Evolutionary conservation across 768 basidiomycete species (phyloP), one percentile per base, ranked within the genome.

Genomic region (Tephrocybe sp.): DNA sequence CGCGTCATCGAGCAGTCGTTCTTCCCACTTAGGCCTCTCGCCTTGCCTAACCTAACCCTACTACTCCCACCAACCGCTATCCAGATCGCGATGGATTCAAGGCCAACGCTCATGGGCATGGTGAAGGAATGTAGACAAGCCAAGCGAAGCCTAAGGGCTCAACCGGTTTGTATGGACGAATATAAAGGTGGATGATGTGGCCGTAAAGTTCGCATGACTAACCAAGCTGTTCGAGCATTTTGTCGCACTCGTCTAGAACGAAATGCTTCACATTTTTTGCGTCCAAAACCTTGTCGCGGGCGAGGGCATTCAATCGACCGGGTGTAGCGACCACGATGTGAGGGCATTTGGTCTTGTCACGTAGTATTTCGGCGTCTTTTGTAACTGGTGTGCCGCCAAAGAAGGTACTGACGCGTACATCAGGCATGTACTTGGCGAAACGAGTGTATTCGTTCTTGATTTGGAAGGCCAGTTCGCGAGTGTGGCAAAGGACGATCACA

Each of bases 201-300:
- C 81, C 80, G 80, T 78, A 86, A 87, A 83, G 77, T 52, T 77
- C 80, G 85, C 79, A 85, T 72, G 83, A 99, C 97, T 98, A 92
- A 99, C 97, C 97, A 77, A 99, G 94, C 84, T 94, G 90, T 83
- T 99, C 97, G 69, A 99, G 89, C 93, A 99, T 98, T 84, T 99
- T 99, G 82, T 99, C 97, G 82, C 97, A 99, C 78, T 99, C 97
- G 82, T 99, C 97, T 70, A 99, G 78, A 51, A 97, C 94, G 73
- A 99, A 99, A 78, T 98, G 96, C 76, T 98, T 98, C 71, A 98
- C 93, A 65, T 91, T 86, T 73, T 90, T 90, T 58, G 91, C 90
- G 66, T 97, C 92, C 72, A 99, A 70, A 62, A 89, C 82, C 78
- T 98, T 98, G 74, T 98, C 97, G 60, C 96, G 80, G 44, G 87